Evolutionary conservation across 2,329 filamentous ascomycete genomes (phyloP).

Genomic region (Cercospora berteroae): DNA sequence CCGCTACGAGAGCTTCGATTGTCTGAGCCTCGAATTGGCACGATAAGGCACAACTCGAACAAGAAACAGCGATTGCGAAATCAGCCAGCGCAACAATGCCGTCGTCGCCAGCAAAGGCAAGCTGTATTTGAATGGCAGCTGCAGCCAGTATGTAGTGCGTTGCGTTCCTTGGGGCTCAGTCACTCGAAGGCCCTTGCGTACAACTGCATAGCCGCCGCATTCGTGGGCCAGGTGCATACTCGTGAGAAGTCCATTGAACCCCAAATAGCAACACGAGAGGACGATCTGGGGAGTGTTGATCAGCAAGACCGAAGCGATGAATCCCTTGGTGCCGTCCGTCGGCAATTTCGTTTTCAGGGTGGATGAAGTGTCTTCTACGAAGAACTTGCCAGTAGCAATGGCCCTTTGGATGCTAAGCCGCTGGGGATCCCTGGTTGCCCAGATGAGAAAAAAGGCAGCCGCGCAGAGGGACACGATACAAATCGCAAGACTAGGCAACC

Average conservation of each 20-base stretch:
- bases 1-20: neutral
- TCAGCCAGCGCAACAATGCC: constrained; percentile 44
- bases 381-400: neutral
- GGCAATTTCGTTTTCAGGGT: constrained; percentile 12
- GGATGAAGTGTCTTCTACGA: neutral
- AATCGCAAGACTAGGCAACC: neutral
- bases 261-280: constrained; percentile 48
- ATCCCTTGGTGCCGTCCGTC: constrained; percentile 6
- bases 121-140: constrained; percentile 41
- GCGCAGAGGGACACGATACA: neutral
- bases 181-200: constrained; percentile 36
- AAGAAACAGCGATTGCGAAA: constrained; percentile 48
- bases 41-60: constrained; percentile 29
- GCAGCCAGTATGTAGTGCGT: constrained; percentile 43
- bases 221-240: constrained; percentile 49
- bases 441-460: neutral
- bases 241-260: constrained; percentile 48
- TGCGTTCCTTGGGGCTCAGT: constrained; percentile 40
- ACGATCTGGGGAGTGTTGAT: constrained; percentile 51
- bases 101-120: constrained; percentile 39
- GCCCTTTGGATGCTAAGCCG: neutral
- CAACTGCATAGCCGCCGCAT: constrained; percentile 42
- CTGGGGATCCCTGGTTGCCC: neutral
- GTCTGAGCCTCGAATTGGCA: constrained; percentile 20
- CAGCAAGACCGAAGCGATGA: constrained; percentile 36